A percentile compares a stretch with the other conserved stretches of the same genome.
Conservation (phyloP, 2,329 filamentous ascomycete genomes). For the Tolypocladium endophyticum region DNA sequence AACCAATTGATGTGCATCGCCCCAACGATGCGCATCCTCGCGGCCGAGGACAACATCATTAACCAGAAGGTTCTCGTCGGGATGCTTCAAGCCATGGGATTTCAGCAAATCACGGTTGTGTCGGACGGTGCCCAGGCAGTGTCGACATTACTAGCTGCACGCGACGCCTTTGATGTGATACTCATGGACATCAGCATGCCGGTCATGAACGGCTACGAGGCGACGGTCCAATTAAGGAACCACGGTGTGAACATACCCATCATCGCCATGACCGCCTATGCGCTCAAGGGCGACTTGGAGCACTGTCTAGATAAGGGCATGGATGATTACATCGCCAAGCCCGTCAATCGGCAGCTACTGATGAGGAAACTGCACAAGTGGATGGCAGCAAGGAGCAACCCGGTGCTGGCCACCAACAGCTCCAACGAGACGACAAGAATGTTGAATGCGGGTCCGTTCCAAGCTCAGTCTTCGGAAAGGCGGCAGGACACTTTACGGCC, state of each 20-base stretch:
- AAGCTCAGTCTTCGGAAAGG: background rate
- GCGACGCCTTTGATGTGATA: conserved; percentile 17
- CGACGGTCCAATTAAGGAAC: conserved; percentile 13
- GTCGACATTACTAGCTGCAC: conserved; percentile 19
- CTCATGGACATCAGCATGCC: conserved; percentile 4
- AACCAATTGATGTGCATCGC: conserved; percentile 24
- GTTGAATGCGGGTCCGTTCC: background rate
- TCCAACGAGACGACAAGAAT: background rate
- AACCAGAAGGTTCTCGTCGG: conserved; percentile 29
- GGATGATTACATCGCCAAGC: conserved; percentile 46
- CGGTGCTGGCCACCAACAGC: background rate
- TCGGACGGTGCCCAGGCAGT: conserved; percentile 9
- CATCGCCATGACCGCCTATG: conserved; percentile 43
- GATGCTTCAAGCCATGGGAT: conserved; percentile 27
- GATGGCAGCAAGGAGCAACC: background rate
- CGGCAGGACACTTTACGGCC: background rate
- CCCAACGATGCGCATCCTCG: conserved; percentile 25
- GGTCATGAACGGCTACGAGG: conserved; percentile 1
- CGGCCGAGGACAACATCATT: conserved; percentile 31
- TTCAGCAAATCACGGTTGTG: conserved; percentile 18
- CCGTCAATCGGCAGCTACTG: conserved; percentile 27
- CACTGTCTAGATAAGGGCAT: conserved; percentile 42
- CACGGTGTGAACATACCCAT: conserved; percentile 42
- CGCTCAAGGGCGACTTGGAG: conserved; percentile 43
- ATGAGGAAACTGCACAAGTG: conserved; percentile 15